A percentile compares a stretch with the other conserved stretches of the same genome.
Conservation (phyloP, 2,329 filamentous ascomycete genomes). For the Clarireedia homoeocarpa region DNA sequence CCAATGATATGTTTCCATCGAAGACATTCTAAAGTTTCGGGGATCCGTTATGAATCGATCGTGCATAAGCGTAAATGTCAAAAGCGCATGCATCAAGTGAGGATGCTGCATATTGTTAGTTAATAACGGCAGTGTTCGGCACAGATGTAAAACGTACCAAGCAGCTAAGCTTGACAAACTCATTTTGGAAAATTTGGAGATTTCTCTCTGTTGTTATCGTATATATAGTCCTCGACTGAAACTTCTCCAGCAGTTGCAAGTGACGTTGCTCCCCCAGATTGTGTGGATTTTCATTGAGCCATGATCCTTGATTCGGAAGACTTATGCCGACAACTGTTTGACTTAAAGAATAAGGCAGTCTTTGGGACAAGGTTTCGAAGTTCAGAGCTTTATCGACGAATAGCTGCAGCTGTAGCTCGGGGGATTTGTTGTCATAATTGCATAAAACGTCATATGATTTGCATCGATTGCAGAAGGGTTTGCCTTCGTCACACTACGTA, state of each 20-base stretch:
- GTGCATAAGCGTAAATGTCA: conserved; percentile 46
- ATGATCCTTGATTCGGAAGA: neutral
- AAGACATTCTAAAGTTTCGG: conserved; percentile 21
- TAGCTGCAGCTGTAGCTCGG: conserved; percentile 28
- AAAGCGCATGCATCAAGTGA: conserved; percentile 43
- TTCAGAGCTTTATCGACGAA: conserved; percentile 20
- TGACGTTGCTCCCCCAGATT: conserved; percentile 12
- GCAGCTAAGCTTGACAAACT: conserved; percentile 33
- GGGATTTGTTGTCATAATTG: conserved; percentile 33
- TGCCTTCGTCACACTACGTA: conserved; percentile 44
- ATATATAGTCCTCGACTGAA: conserved; percentile 35
- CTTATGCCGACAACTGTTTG: neutral
- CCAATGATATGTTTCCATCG: conserved; percentile 38
- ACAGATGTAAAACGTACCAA: conserved; percentile 29
- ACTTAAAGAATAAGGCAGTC: neutral
- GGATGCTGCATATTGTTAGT: conserved; percentile 12
- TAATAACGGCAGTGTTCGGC: neutral
- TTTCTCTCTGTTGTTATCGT: conserved; percentile 32
- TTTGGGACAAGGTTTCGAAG: neutral
- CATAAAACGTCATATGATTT: conserved; percentile 39
- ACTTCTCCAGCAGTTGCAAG: conserved; percentile 34
- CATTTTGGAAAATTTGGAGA: conserved; percentile 30
- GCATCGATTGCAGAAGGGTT: conserved; percentile 43
- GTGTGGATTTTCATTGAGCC: neutral
- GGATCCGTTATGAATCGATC: conserved; percentile 34